Percentiles rank a stretch among this genome's conserved stretches.
These are phyloP conservation scores for Dactylellina leptospora DNA, from an alignment of 2,329 filamentous ascomycete species.

Conservation along the genomic window DNA sequence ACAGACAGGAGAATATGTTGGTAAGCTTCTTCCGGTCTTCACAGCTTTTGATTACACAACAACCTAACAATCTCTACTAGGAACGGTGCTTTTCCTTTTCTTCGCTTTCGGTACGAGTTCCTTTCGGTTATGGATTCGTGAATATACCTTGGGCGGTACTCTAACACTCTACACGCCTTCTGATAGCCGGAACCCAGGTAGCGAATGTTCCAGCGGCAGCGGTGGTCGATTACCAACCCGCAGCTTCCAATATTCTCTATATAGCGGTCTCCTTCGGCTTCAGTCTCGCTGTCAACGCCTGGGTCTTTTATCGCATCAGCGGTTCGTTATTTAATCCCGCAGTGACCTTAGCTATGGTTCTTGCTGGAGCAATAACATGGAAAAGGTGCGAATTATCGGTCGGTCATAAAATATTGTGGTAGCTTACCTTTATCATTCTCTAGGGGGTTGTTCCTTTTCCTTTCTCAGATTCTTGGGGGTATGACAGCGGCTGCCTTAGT, in stretches of 20 bases:
- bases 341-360: conserved; percentile 46
- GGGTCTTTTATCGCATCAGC: conserved; percentile 68
- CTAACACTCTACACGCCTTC: too few relatives aligned
- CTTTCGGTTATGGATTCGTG: conserved; percentile 40
- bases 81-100: conserved; percentile 60
- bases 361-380: background rate
- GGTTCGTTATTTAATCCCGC: conserved; percentile 60
- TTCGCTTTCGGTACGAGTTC: conserved; percentile 57
- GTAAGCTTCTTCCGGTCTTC: background rate
- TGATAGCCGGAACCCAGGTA: conserved; percentile 19
- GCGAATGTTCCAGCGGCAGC: conserved; percentile 1
- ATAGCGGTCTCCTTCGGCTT: conserved; percentile 66
- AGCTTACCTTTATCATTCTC: conserved; percentile 56
- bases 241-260: conserved; percentile 61
- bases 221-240: conserved; percentile 56
- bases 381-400: background rate
- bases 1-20: conserved; percentile 24
- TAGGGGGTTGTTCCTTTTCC: conserved; percentile 62
- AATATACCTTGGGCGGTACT: background rate
- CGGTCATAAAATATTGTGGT: conserved; percentile 60
- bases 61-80: conserved; percentile 34
- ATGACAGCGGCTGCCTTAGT: conserved; percentile 70
- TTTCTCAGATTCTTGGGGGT: conserved; percentile 68
- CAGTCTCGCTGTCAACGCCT: conserved; percentile 67
- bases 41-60: too few relatives aligned